Conservation (phyloP, 2,329 filamentous ascomycete genomes). For the Cladosporium oxysporum region DNA sequence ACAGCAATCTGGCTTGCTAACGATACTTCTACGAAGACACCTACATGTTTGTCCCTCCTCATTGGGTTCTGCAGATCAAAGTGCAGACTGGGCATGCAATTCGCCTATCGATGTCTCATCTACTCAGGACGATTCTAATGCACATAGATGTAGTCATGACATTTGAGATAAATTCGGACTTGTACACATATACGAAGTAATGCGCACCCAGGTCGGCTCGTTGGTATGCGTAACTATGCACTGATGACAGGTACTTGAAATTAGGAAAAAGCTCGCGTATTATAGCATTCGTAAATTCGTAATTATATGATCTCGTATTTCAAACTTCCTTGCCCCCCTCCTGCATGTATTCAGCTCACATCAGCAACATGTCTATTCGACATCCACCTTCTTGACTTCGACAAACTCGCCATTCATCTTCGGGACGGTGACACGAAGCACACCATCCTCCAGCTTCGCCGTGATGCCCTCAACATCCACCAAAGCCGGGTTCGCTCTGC, state of each 20-base stretch:
- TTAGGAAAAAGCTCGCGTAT: neutral
- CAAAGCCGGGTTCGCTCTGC: conserved; percentile 56
- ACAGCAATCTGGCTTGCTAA: neutral
- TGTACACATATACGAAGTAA: too few relatives aligned
- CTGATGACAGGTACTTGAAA: neutral
- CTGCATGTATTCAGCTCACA: neutral
- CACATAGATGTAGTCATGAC: neutral
- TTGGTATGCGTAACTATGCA: neutral
- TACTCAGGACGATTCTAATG: neutral
- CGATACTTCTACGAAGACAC: neutral
- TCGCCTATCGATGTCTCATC: neutral
- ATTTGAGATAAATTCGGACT: too few relatives aligned
- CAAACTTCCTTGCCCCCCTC: neutral
- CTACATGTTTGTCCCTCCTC: too few relatives aligned
- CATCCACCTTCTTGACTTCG: conserved; percentile 54
- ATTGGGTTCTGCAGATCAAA: neutral
- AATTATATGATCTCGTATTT: neutral
- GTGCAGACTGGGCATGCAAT: neutral
- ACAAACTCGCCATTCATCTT: conserved; percentile 68
- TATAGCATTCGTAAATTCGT: neutral
- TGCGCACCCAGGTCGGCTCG: neutral
- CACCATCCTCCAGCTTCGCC: conserved; percentile 76
- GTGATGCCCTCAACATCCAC: conserved; percentile 68
- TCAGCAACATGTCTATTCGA: conserved; percentile 41
- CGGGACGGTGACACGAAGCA: conserved; percentile 74